Evolutionary conservation across 306 rosid species (phyloP).

Genomic region (Carpinus viminea): DNA sequence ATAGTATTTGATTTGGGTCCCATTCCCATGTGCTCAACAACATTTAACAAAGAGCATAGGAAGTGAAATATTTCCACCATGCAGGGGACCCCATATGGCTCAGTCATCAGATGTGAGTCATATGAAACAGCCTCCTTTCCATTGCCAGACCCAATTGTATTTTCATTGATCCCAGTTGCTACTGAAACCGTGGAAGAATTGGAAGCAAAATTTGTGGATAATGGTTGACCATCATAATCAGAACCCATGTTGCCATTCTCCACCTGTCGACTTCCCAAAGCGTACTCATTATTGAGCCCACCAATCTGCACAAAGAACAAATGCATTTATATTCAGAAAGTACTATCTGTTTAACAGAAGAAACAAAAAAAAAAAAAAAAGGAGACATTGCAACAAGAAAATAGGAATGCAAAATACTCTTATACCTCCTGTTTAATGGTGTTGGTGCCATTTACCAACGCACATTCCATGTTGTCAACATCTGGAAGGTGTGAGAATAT

Average conservation of each 20-base stretch:
- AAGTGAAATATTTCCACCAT: constrained; percentile 96
- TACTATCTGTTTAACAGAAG: constrained; percentile 11
- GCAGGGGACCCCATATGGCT: constrained; percentile 97
- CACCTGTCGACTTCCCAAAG: constrained; percentile 64
- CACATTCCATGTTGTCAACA: constrained; percentile 65
- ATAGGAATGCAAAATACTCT: constrained; percentile 11
- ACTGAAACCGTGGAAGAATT: constrained; percentile 50
- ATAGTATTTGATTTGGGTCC: constrained; percentile 74
- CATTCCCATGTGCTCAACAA: constrained; percentile 68
- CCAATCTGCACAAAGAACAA: constrained; percentile 56
- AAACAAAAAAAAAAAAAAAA: constrained; percentile 20
- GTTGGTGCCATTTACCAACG: constrained; percentile 63
- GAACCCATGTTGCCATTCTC: constrained; percentile 78
- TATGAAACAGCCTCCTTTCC: constrained; percentile 66
- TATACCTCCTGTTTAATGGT: constrained; percentile 61
- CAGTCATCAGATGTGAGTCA: constrained; percentile 79
- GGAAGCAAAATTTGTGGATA: constrained; percentile 46
- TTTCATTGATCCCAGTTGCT: constrained; percentile 59
- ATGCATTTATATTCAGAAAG: constrained; percentile 20
- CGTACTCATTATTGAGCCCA: constrained; percentile 57
- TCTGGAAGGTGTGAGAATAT: constrained; percentile 94
- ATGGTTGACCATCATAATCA: constrained; percentile 66
- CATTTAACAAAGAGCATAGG: constrained; percentile 82
- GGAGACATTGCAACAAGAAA: not conserved
- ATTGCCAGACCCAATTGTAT: constrained; percentile 42